These are phyloP conservation scores for Citrullus colocynthis DNA, from an alignment of 306 rosid species.

Conservation along the genomic window DNA sequence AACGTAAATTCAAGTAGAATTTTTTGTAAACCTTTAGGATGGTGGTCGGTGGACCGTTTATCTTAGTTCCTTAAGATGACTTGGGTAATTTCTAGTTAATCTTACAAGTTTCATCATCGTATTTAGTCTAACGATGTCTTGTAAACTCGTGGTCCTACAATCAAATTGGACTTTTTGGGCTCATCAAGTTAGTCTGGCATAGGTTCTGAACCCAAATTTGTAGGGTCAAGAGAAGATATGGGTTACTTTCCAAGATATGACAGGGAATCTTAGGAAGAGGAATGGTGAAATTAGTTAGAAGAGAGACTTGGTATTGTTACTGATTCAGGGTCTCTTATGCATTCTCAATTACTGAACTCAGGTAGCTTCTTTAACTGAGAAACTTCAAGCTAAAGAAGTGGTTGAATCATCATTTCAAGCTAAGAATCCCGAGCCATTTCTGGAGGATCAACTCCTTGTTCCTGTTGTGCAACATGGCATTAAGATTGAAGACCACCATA, in stretches of 20 bases:
- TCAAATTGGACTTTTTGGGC: not conserved
- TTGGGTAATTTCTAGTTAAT: not conserved
- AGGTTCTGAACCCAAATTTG: not conserved
- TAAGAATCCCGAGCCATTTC: conserved; percentile 28
- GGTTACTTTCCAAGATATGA: not conserved
- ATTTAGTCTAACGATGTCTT: not conserved
- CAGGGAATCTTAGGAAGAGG: not conserved
- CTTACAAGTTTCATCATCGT: not conserved
- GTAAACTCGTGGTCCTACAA: not conserved
- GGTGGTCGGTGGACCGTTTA: not conserved
- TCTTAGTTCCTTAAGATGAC: not conserved
- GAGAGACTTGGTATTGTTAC: not conserved
- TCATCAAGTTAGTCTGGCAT: not conserved
- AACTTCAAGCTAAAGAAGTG: conserved; percentile 55
- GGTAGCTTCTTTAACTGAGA: conserved; percentile 65
- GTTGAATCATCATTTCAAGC: conserved; percentile 24
- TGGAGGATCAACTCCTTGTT: conserved; percentile 18
- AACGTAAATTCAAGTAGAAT: not conserved
- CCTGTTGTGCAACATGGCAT: conserved; percentile 19
- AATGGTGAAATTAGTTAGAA: conserved; percentile 1
- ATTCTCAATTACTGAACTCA: conserved; percentile 12
- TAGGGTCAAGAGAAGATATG: not conserved
- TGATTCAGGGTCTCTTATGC: not conserved
- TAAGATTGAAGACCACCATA: conserved; percentile 74
- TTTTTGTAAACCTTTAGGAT: not conserved